A percentile compares a stretch with the other conserved stretches of the same genome.
Evolutionary conservation across 306 rosid genomes (phyloP).

Genomic region (Astragalus membranaceus): DNA sequence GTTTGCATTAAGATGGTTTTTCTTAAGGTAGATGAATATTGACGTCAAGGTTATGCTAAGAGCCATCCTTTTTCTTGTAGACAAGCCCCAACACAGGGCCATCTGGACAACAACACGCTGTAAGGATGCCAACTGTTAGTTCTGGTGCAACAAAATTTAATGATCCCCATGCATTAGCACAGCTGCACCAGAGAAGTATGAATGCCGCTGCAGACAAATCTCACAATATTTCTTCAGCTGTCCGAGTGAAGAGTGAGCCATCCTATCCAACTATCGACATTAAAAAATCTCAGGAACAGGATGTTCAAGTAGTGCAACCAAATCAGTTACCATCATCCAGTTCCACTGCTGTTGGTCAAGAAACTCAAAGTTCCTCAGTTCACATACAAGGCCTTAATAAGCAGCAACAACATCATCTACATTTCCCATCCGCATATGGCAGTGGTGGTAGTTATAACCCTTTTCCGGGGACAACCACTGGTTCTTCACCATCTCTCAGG

Average conservation of each 20-base stretch:
- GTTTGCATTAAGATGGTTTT: conserved; percentile 1
- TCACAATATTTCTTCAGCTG: conserved; percentile 42
- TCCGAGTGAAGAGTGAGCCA: conserved; percentile 31
- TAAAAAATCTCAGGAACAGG: conserved; percentile 46
- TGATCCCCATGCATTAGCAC: conserved; percentile 68
- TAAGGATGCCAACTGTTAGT: conserved; percentile 52
- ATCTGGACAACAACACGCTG: conserved; percentile 53
- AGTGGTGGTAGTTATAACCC: conserved; percentile 51
- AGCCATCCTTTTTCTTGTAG: conserved; percentile 23
- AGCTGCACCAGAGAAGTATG: conserved; percentile 62
- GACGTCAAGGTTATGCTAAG: conserved; percentile 10
- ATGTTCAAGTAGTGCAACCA: conserved; percentile 36
- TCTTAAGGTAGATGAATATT: not conserved
- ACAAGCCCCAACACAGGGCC: conserved; percentile 35
- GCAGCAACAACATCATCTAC: conserved; percentile 68
- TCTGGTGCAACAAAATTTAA: conserved; percentile 48
- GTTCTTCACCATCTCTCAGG: conserved; percentile 50
- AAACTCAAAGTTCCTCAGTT: conserved; percentile 51
- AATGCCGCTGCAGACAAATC: conserved; percentile 54
- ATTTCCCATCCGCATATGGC: conserved; percentile 65
- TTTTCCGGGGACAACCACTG: conserved; percentile 57
- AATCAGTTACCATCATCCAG: conserved; percentile 51
- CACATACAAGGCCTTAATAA: conserved; percentile 56
- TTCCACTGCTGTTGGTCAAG: conserved; percentile 47
- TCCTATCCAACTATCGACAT: conserved; percentile 33